Percentiles rank a stretch among this genome's conserved stretches.
Conservation (phyloP, 495 filamentous ascomycete species). For the Parachaetomium inaequale region DNA sequence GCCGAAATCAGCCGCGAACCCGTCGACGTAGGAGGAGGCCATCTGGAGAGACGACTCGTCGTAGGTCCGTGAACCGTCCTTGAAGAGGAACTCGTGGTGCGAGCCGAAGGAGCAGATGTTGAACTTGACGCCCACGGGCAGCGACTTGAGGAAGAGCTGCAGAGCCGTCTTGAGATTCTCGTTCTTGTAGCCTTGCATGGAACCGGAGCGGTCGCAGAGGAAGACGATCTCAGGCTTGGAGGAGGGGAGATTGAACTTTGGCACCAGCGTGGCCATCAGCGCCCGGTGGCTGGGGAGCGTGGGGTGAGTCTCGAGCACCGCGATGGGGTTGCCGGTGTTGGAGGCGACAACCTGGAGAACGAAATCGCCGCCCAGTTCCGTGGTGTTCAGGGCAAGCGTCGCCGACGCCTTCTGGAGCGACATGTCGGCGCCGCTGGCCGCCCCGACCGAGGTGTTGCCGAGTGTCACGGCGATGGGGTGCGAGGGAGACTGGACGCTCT, state of each 20-base stretch:
- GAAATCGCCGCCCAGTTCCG: slow-evolving; percentile 51
- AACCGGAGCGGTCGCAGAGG: slow-evolving; percentile 64
- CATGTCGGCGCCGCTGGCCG: slow-evolving; percentile 40
- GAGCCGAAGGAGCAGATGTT: slow-evolving; percentile 72
- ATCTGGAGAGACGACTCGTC: slow-evolving; percentile 45
- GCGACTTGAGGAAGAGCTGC: slow-evolving; percentile 64
- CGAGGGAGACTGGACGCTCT: slow-evolving; percentile 59
- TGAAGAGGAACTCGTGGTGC: slow-evolving; percentile 53
- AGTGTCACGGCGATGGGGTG: slow-evolving; percentile 63
- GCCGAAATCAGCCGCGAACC: slow-evolving; percentile 54
- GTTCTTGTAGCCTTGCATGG: slow-evolving; percentile 55
- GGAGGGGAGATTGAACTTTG: slow-evolving; percentile 56
- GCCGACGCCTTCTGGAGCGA: slow-evolving; percentile 57
- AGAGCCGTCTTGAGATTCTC: slow-evolving; percentile 54
- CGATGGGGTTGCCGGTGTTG: slow-evolving; percentile 54
- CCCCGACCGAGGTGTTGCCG: slow-evolving; percentile 50
- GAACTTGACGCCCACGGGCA: slow-evolving; percentile 65
- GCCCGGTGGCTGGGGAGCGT: slow-evolving; percentile 58
- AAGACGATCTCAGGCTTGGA: slow-evolving; percentile 64
- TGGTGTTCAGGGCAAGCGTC: slow-evolving; percentile 48
- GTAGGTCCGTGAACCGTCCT: slow-evolving; percentile 50
- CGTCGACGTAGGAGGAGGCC: slow-evolving; percentile 49
- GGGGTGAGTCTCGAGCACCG: slow-evolving; percentile 61
- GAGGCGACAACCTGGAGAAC: slow-evolving; percentile 54
- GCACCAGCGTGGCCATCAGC: slow-evolving; percentile 64